Conservation (phyloP, 306 rosid species). For the Vigna unguiculata region DNA sequence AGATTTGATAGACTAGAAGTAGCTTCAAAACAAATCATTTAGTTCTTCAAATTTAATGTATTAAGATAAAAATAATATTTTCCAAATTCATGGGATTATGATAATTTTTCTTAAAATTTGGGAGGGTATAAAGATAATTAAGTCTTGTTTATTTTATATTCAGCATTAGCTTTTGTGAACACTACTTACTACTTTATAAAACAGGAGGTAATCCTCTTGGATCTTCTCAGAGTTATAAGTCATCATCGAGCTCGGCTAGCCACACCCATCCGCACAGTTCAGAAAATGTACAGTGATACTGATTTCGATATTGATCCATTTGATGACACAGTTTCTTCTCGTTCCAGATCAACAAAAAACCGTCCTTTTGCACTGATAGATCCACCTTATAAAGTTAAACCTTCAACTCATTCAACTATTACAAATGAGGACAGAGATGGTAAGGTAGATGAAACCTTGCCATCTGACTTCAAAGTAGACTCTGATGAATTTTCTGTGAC, state of each 20-base stretch:
- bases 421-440: constrained; percentile 63
- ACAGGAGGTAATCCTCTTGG: constrained; percentile 93
- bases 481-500: constrained; percentile 41
- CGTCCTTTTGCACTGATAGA: constrained; percentile 66
- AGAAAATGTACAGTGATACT: constrained; percentile 68
- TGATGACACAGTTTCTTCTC: constrained; percentile 60
- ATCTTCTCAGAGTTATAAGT: constrained; percentile 87
- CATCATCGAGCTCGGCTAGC: constrained; percentile 93
- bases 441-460: constrained; percentile 58
- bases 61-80: too few species aligned
- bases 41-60: too few species aligned
- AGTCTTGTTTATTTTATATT: neutral
- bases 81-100: too few species aligned
- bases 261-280: constrained; percentile 94
- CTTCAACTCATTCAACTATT: constrained; percentile 56
- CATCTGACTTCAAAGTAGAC: constrained; percentile 54
- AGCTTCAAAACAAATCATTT: too few species aligned
- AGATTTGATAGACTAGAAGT: too few species aligned
- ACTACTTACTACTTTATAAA: constrained; percentile 44
- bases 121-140: too few species aligned
- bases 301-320: constrained; percentile 79
- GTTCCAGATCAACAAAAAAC: constrained; percentile 54
- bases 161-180: constrained; percentile 32
- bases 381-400: constrained; percentile 67
- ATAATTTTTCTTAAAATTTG: too few species aligned